A percentile compares a stretch with the other conserved stretches of the same genome.
phyloP scores from a whole-genome alignment of 2,329 filamentous ascomycete species.

The Fusarium paranaense region DNA sequence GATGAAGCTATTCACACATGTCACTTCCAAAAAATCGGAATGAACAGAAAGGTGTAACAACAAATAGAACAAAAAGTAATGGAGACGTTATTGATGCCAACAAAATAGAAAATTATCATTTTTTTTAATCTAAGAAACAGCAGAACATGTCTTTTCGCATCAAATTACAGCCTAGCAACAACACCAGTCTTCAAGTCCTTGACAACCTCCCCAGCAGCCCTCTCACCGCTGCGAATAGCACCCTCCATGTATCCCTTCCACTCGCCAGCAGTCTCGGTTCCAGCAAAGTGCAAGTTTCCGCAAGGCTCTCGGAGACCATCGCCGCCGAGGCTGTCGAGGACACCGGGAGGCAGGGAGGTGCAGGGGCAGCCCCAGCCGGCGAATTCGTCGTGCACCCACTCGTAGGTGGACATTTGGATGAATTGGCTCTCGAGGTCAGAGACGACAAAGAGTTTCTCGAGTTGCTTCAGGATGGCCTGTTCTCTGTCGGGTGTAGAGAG shows the following conservation, averaged over 20 bases:
- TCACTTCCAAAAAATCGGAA: neutral
- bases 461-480: conserved; percentile 41
- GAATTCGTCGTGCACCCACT: conserved; percentile 54
- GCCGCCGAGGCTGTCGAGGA: conserved; percentile 48
- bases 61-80: neutral
- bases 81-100: no score
- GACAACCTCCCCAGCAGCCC: conserved; percentile 36
- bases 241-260: conserved; percentile 47
- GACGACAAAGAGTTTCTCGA: conserved; percentile 41
- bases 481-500: conserved; percentile 35
- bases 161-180: conserved; percentile 17
- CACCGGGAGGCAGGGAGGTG: conserved; percentile 51
- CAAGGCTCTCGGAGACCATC: conserved; percentile 48
- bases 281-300: conserved; percentile 41
- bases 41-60: neutral
- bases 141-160: neutral
- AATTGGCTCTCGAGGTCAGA: conserved; percentile 38
- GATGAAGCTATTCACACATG: neutral
- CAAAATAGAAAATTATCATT: neutral
- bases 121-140: neutral
- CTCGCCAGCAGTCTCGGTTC: conserved; percentile 39
- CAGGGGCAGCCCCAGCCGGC: conserved; percentile 56
- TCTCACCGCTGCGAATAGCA: conserved; percentile 35
- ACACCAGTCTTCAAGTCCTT: conserved; percentile 16
- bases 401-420: conserved; percentile 48